phyloP scores from a whole-genome alignment of 805 yeast species.

The Lipomyces sp. region DNA sequence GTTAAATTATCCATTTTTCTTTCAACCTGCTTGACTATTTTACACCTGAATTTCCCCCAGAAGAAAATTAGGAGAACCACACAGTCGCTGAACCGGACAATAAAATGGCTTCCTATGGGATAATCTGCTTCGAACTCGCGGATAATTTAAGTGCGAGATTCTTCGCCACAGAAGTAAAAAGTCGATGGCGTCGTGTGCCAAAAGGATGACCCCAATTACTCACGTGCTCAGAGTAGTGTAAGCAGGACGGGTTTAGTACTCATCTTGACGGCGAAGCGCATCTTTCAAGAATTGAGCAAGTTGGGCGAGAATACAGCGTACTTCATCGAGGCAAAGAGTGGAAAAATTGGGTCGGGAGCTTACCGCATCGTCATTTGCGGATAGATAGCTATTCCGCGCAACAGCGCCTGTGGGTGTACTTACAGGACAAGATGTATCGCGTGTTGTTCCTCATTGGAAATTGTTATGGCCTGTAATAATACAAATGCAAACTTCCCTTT shows the following conservation, averaged over 20 bases:
- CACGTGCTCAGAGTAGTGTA: not conserved
- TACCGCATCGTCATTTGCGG: not conserved
- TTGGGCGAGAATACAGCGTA: constrained; percentile 4
- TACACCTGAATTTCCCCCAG: not conserved
- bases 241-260: too few relatives aligned
- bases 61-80: not conserved
- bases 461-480: too few relatives aligned
- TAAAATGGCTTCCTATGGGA: not conserved
- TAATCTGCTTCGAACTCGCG: not conserved
- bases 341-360: too few relatives aligned
- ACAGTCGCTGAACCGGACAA: not conserved
- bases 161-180: not conserved
- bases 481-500: too few relatives aligned
- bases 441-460: not conserved
- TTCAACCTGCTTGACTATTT: not conserved
- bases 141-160: not conserved
- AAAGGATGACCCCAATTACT: not conserved
- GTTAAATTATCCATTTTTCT: constrained; percentile 11
- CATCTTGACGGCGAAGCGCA: not conserved
- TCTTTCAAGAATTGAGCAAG: constrained; percentile 1
- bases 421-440: constrained; percentile 2
- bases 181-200: not conserved
- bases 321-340: too few relatives aligned
- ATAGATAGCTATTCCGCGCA: constrained; percentile 2
- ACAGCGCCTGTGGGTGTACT: not conserved